Base-by-base conservation (phyloP, 257 asterid species). In the Anisodus tanguticus region DNA sequence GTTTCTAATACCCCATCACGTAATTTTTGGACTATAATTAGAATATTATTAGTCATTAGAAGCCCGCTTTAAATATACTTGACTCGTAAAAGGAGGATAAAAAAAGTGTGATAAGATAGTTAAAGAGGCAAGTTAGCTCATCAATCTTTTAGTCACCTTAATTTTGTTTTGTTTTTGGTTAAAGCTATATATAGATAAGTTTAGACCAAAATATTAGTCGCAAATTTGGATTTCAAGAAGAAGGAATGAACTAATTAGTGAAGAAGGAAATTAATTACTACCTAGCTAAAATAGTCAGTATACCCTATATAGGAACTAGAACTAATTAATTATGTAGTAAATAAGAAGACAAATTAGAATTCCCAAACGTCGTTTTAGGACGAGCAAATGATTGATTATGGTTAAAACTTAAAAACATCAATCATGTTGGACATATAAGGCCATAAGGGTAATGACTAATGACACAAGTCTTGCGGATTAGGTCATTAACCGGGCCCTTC, bases 391-490 rank as follows among this genome's bases (percentile, higher is more conserved):
- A 51, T 51, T 51, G 6, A 49, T 76, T 51, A 51, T 22, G 63
- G 63, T 22, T 22, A 22, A 22, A 22, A 22, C 26, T 76, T 51
- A 76, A 76, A 76, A 26, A 51, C 81, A 51, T 51, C 45, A 76
- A 76, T 76, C 45, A 51, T 12, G 19, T 51, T 51, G 31, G 62
- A 10, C 64, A 58, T 17, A 58, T 17, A 58, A 58, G 22, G 26
- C 45, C 45, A 41, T 43, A 39, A 69, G 55, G 64, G 11, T 66
- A 66, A 66, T 66, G 81, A 26, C 63, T 22, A 76, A 76, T 76
- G 81, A 76, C 81, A 51, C 35, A 51, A 74, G 63, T 51, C 43
- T 22, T 76, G 63, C 26, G 63, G 64, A 76, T 76, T 76, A 76
- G 81, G 64, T 22, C 26, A 22, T 22, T 22, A 22, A 22, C 26